Percentiles rank a stretch among this genome's conserved stretches.
These are phyloP conservation scores for Basidiobolus meristosporus DNA, from an alignment of 371 early-diverging fungal genomes.

Conservation along the genomic window DNA sequence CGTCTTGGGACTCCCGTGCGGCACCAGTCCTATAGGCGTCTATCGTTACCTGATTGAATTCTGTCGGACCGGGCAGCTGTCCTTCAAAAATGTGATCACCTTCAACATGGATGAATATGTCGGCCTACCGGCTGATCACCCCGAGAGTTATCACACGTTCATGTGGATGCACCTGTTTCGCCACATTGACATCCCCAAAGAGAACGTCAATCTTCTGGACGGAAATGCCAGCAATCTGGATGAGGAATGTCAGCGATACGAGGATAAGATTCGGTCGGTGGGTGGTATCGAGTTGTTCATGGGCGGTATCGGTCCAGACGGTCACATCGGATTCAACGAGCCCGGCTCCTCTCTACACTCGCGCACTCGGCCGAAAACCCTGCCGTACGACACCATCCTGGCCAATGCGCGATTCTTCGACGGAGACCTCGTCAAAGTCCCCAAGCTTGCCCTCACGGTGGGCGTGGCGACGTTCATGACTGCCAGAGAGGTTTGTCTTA, in stretches of 20 bases:
- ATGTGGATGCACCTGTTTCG: slow-evolving; percentile 74
- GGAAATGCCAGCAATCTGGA: slow-evolving; percentile 70
- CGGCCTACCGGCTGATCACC: no score
- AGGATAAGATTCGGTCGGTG: slow-evolving; percentile 47
- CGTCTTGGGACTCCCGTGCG: slow-evolving; percentile 72
- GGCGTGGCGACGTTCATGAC: slow-evolving; percentile 71
- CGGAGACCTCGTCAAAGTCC: slow-evolving; percentile 71
- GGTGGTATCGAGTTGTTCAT: slow-evolving; percentile 75
- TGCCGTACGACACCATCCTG: slow-evolving; percentile 78
- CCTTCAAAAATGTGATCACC: slow-evolving; percentile 36
- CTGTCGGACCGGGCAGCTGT: slow-evolving; percentile 28
- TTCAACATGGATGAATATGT: slow-evolving; percentile 74
- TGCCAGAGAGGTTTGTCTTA: slow-evolving; percentile 66
- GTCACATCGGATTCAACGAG: slow-evolving; percentile 84
- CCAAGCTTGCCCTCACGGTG: slow-evolving; percentile 73
- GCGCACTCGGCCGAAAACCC: slow-evolving; percentile 79
- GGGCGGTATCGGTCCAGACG: slow-evolving; percentile 76
- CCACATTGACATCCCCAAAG: slow-evolving; percentile 55
- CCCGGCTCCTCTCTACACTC: no score
- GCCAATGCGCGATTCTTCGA: slow-evolving; percentile 81
- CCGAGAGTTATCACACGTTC: slow-evolving; percentile 72
- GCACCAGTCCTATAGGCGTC: slow-evolving; percentile 61
- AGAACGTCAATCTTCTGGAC: slow-evolving; percentile 68
- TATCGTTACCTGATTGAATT: slow-evolving; percentile 44
- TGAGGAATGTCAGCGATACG: slow-evolving; percentile 56